Base-by-base conservation (phyloP, 306 rosid genomes). In the Cicer chorassanicum region DNA sequence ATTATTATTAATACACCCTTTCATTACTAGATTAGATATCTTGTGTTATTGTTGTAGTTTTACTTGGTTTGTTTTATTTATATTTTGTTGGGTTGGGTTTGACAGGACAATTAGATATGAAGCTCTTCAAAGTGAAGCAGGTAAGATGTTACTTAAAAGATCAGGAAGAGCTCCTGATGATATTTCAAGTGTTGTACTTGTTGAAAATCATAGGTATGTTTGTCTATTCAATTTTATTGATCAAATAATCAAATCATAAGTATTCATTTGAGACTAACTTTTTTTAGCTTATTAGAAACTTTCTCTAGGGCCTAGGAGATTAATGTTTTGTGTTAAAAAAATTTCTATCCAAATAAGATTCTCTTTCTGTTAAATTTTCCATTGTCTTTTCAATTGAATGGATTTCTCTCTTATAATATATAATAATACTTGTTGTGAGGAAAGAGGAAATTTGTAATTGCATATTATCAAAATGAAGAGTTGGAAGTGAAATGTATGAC, bases 91-190 rank as follows among this genome's bases (percentile, higher is more conserved):
- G 8, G 40, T 14, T 71, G 79, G 36, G 1, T n/a, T 60, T 82
- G 60, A 51, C 87, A 93, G 98, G 80, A 75, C 75, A 50, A 90
- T 93, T 56, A 89, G 98, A 76, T 89, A 80, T 63, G 96, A 91
- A 68, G 68, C 98, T 85, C 97, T 93, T 77, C 98, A 93, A 82
- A 91, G 98, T 69, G 98, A 93, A 68, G 91, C 89, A 0, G 98
- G 98, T 61, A 89, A 84, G 85, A 86, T 84, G 74, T 83, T 93
- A 75, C 89, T 93, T 14, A 70, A 76, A 82, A 93, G 98, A 81
- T 93, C 97, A 0, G 97, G 98, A 79, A 91, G 96, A 87, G 92
- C 91, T 55, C 96, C 98, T 65, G 93, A 93, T 84, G 98, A 93
- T 77, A 89, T 93, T 73, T 93, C 98, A 13, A 93, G 97, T 76